Conservation (phyloP, 208 protist genomes). For the Crithidia fasciculata region DNA sequence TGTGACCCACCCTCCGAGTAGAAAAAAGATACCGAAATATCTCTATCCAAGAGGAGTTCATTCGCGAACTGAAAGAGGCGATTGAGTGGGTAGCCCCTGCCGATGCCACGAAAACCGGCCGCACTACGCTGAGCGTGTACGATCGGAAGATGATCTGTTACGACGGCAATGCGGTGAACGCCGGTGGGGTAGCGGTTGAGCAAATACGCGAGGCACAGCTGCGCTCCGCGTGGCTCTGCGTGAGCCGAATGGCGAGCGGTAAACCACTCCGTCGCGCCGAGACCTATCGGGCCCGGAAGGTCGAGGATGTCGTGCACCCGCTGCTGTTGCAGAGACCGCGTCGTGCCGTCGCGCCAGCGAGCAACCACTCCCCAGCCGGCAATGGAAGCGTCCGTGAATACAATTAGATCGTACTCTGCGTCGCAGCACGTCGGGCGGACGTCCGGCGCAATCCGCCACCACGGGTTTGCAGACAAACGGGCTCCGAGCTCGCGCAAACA, state of each 20-base stretch:
- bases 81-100: neutral
- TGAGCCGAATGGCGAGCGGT: neutral
- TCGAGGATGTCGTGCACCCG: neutral
- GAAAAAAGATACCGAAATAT: too few relatives aligned
- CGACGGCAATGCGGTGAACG: neutral
- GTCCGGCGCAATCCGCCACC: neutral
- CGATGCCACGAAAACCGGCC: neutral
- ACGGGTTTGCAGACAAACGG: neutral
- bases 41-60: too few relatives aligned
- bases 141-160: neutral
- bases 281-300: neutral
- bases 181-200: neutral
- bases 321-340: neutral
- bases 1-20: too few relatives aligned
- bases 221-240: neutral
- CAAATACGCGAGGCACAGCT: neutral
- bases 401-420: neutral
- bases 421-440: neutral
- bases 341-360: neutral
- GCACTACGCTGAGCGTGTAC: neutral
- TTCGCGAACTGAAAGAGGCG: neutral
- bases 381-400: neutral
- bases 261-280: neutral
- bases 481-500: neutral
- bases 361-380: neutral